These are phyloP conservation scores for Zopfia rhizophila DNA, from an alignment of 2,329 filamentous ascomycete species.

Conservation along the genomic window DNA sequence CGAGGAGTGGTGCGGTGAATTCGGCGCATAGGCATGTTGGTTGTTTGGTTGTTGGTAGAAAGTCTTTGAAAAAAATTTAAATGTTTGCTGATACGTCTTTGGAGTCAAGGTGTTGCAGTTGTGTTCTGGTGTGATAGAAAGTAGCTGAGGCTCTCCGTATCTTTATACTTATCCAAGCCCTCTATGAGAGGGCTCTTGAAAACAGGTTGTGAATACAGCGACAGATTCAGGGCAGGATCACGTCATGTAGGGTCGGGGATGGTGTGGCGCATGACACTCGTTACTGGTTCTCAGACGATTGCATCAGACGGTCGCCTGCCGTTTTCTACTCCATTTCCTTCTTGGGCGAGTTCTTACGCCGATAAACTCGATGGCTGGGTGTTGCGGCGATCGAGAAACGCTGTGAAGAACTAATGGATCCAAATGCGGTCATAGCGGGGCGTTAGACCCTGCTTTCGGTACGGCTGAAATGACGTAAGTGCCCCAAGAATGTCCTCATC, in stretches of 20 bases:
- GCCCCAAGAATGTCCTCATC: too few relatives aligned
- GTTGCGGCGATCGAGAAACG: conserved; percentile 6
- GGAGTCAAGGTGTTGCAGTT: neutral
- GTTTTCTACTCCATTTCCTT: conserved; percentile 5
- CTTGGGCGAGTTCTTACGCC: conserved; percentile 1
- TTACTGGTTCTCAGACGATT: neutral
- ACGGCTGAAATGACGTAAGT: too few relatives aligned
- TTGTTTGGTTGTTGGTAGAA: conserved; percentile 9
- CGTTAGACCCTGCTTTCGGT: conserved; percentile 21
- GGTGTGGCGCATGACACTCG: conserved; percentile 14
- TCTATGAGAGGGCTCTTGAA: conserved; percentile 5
- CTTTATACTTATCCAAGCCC: conserved; percentile 12
- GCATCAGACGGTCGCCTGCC: conserved; percentile 2
- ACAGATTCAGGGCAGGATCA: conserved; percentile 17
- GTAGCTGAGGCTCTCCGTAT: neutral
- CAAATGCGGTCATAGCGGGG: conserved; percentile 11
- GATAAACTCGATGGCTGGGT: conserved; percentile 2
- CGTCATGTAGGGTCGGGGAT: conserved; percentile 20
- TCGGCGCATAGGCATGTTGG: conserved; percentile 10
- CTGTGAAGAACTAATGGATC: conserved; percentile 1
- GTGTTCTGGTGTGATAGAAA: neutral
- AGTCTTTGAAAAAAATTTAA: conserved; percentile 3
- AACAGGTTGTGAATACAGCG: conserved; percentile 18
- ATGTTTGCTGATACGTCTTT: conserved; percentile 7
- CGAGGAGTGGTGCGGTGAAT: conserved; percentile 38